Evolutionary conservation across 75 land plant genomes (phyloP).

Genomic region (Sequoia sempervirens): DNA sequence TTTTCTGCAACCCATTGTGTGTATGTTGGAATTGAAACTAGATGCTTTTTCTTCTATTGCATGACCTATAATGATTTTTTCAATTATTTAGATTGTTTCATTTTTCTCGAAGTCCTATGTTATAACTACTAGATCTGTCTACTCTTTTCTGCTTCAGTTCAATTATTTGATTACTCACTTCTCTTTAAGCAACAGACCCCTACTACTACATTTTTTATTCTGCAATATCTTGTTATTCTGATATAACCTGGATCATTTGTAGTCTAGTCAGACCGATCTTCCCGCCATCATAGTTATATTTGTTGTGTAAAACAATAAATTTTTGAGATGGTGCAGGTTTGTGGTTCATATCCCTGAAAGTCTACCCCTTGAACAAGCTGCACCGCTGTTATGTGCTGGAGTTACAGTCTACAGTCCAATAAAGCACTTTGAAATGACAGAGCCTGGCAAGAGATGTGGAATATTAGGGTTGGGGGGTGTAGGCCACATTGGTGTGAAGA

Average conservation of each 20-base stretch:
- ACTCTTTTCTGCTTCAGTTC: too few relatives aligned
- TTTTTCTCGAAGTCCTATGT: too few relatives aligned
- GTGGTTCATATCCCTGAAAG: slow-evolving; percentile 71
- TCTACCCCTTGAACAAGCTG: slow-evolving; percentile 74
- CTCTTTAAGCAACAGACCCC: neutral
- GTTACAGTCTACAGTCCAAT: slow-evolving; percentile 92
- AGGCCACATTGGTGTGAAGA: slow-evolving; percentile 94
- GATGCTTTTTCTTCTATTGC: too few relatives aligned
- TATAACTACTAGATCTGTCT: too few relatives aligned
- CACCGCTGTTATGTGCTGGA: slow-evolving; percentile 91
- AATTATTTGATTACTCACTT: neutral
- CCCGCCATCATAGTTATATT: neutral
- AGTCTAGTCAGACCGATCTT: neutral
- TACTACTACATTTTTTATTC: neutral
- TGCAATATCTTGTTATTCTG: neutral
- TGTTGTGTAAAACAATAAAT: neutral
- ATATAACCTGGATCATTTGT: neutral
- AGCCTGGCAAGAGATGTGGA: slow-evolving; percentile 60
- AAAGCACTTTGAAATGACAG: slow-evolving; percentile 57
- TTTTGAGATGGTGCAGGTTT: slow-evolving; percentile 36
- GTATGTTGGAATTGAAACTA: too few relatives aligned
- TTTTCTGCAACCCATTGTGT: too few relatives aligned
- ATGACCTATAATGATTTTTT: too few relatives aligned
- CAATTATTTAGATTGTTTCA: too few relatives aligned
- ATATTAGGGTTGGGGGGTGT: slow-evolving; percentile 88